Conservation (phyloP, 495 filamentous ascomycete genomes). For the Xylaria bambusicola region DNA sequence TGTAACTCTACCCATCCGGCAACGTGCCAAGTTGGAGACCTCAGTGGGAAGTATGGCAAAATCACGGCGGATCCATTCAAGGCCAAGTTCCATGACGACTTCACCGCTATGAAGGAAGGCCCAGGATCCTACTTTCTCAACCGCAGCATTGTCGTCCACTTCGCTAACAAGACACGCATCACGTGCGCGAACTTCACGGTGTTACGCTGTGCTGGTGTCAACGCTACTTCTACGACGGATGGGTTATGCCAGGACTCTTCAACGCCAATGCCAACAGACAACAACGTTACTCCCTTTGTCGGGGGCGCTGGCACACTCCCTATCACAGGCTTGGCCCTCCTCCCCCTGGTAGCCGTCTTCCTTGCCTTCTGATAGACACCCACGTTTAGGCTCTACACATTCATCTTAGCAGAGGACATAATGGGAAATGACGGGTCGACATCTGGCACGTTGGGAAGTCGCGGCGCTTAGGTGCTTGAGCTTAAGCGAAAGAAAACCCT, state of each 20-base stretch:
- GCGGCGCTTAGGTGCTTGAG: slow-evolving; percentile 6
- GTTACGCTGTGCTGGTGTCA: slow-evolving; percentile 19
- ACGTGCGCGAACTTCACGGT: slow-evolving; percentile 69
- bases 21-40: slow-evolving; percentile 82
- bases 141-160: slow-evolving; percentile 76
- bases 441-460: slow-evolving; percentile 1
- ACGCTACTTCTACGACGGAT: background rate
- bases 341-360: slow-evolving; percentile 24
- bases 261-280: slow-evolving; percentile 9
- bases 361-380: slow-evolving; percentile 21
- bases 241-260: slow-evolving; percentile 9
- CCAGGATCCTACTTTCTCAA: slow-evolving; percentile 74
- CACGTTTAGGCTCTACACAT: background rate
- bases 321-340: slow-evolving; percentile 23
- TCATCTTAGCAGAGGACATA: slow-evolving; percentile 7
- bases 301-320: slow-evolving; percentile 11
- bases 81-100: slow-evolving; percentile 64
- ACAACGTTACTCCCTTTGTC: slow-evolving; percentile 1
- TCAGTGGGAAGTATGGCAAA: slow-evolving; percentile 78
- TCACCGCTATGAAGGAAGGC: slow-evolving; percentile 60
- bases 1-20: slow-evolving; percentile 64
- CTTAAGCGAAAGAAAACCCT: background rate
- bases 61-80: slow-evolving; percentile 53
- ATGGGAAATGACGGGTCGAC: slow-evolving; percentile 5
- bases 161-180: slow-evolving; percentile 67